These are phyloP conservation scores for Silene vulgaris DNA, from an alignment of 179 eudicot genomes.

Conservation along the genomic window DNA sequence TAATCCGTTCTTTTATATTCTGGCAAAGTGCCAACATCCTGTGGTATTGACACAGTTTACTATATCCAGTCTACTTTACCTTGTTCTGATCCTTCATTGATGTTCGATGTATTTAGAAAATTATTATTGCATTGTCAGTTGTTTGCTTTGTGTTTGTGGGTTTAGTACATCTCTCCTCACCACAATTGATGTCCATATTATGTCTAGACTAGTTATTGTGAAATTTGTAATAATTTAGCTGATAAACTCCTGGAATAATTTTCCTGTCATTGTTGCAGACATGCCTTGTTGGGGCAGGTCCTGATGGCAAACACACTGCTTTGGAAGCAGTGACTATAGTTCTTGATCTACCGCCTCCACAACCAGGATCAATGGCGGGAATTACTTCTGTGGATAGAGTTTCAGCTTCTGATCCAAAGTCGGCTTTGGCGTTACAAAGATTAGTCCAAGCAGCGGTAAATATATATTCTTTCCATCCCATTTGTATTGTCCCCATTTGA, in stretches of 20 bases:
- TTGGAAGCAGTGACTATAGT: conserved; percentile 96
- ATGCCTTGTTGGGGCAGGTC: conserved; percentile 98
- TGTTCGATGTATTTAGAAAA: background rate
- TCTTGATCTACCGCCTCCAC: conserved; percentile 98
- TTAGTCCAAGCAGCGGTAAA: conserved; percentile 98
- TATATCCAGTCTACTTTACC: background rate
- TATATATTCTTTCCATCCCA: background rate
- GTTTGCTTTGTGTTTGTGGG: background rate
- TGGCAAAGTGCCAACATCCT: background rate
- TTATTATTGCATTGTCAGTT: background rate
- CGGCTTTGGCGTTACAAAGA: conserved; percentile 91
- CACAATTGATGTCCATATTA: conserved; percentile 1
- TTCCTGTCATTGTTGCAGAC: conserved; percentile 50
- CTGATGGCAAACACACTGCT: conserved; percentile 95
- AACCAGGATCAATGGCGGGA: conserved; percentile 92
- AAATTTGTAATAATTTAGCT: conserved; percentile 1
- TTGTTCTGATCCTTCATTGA: background rate
- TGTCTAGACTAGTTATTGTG: background rate
- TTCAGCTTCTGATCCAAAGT: conserved; percentile 94
- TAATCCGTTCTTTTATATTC: background rate
- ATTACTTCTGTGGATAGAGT: conserved; percentile 86
- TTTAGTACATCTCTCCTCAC: background rate
- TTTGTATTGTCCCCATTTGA: background rate
- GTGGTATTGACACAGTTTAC: background rate
- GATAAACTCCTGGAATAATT: conserved; percentile 10